phyloP scores from a whole-genome alignment of 2,329 filamentous ascomycete species.

The Fusarium ramigenum region DNA sequence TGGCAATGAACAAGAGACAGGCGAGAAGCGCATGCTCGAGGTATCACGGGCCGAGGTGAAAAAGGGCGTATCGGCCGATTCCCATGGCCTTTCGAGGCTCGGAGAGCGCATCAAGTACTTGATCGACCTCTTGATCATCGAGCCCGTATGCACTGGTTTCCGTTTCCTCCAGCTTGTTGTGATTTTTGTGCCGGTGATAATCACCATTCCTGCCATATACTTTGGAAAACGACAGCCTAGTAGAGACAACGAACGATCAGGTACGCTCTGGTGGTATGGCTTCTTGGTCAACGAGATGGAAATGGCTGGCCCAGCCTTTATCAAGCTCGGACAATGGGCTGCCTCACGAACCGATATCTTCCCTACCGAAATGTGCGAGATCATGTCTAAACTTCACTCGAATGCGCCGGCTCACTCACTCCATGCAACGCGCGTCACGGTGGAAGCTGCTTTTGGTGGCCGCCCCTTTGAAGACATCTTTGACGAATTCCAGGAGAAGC shows the following conservation, averaged over 20 bases:
- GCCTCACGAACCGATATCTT: slow-evolving; percentile 97
- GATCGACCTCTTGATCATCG: slow-evolving; percentile 78
- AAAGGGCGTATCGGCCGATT: slow-evolving; percentile 71
- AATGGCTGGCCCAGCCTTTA: slow-evolving; percentile 91
- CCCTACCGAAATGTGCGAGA: slow-evolving; percentile 86
- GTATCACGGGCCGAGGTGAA: slow-evolving; percentile 80
- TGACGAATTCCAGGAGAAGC: slow-evolving; percentile 90
- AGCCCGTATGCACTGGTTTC: slow-evolving; percentile 86
- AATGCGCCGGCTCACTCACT: slow-evolving; percentile 93
- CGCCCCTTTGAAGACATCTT: slow-evolving; percentile 90
- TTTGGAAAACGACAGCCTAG: slow-evolving; percentile 71
- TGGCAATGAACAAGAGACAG: slow-evolving; percentile 65
- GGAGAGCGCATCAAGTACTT: slow-evolving; percentile 70
- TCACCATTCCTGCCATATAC: slow-evolving; percentile 83
- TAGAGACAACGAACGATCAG: slow-evolving; percentile 77
- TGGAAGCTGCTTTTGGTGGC: slow-evolving; percentile 83
- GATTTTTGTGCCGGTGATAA: slow-evolving; percentile 91
- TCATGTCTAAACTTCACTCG: slow-evolving; percentile 95
- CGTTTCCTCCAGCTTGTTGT: slow-evolving; percentile 87
- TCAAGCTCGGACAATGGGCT: slow-evolving; percentile 99
- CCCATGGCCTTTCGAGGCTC: slow-evolving; percentile 66
- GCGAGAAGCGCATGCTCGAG: slow-evolving; percentile 87
- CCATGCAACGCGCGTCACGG: slow-evolving; percentile 78
- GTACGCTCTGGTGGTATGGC: slow-evolving; percentile 93
- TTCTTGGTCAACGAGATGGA: slow-evolving; percentile 93